Conservation (phyloP, 1,284 basidiomycete genomes). For the Vanrija humicola region DNA sequence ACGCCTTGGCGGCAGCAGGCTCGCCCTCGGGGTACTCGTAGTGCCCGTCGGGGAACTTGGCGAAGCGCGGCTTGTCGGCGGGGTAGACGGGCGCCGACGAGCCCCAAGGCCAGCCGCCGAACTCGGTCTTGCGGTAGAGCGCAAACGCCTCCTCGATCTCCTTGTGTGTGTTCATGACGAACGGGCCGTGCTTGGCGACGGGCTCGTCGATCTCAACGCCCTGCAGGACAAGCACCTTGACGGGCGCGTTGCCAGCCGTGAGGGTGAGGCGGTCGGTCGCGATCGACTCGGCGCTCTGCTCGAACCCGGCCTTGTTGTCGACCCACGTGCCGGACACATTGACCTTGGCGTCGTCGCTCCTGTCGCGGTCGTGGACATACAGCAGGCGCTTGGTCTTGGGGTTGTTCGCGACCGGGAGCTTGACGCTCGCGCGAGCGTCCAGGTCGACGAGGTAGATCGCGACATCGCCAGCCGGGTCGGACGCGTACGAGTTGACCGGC, state of each 20-base stretch:
- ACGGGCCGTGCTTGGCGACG: constrained; percentile 14
- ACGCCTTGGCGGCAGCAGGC: background rate
- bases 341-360: constrained; percentile 1
- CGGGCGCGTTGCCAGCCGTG: constrained; percentile 1
- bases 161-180: constrained; percentile 17
- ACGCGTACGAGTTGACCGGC: constrained; percentile 7
- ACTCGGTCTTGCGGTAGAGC: constrained; percentile 13
- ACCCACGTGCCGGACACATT: constrained; percentile 9
- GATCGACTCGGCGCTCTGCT: background rate
- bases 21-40: constrained; percentile 6
- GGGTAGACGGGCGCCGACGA: constrained; percentile 4
- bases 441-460: constrained; percentile 15
- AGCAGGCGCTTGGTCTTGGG: constrained; percentile 10
- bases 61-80: constrained; percentile 7
- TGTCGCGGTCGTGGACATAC: constrained; percentile 10
- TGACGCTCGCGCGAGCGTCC: constrained; percentile 9
- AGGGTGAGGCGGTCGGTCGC: constrained; percentile 5
- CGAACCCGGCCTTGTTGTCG: constrained; percentile 1
- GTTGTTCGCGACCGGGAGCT: constrained; percentile 8
- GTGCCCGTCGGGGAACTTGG: constrained; percentile 9
- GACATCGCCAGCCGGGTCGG: constrained; percentile 13
- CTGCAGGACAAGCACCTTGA: constrained; percentile 15
- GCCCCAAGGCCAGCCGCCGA: constrained; percentile 11
- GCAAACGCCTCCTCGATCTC: constrained; percentile 12
- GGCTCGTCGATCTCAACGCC: constrained; percentile 15